These are phyloP conservation scores for Lachancea dasiensis DNA, from an alignment of 805 yeast genomes.

Conservation along the genomic window DNA sequence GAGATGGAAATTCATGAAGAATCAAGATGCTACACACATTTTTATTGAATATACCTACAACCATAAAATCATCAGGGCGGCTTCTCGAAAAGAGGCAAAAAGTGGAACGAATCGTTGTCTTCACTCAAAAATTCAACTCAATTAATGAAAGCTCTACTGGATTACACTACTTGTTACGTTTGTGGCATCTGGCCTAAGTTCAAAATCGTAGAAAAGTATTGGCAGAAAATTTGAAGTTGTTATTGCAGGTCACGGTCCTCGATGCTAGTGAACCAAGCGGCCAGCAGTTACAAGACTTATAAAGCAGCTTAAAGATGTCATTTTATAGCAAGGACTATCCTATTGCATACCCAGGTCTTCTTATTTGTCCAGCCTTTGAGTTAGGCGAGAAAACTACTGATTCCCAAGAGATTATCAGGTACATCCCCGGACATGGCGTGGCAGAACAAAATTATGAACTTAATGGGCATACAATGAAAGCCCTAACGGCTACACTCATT, in stretches of 20 bases:
- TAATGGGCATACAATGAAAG: slow-evolving; percentile 36
- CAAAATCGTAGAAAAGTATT: too few species aligned
- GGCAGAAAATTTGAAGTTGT: too few species aligned
- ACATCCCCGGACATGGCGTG: slow-evolving; percentile 61
- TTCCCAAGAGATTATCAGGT: slow-evolving; percentile 36
- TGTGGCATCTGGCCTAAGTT: too few species aligned
- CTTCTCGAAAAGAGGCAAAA: too few species aligned
- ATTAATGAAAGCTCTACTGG: too few species aligned
- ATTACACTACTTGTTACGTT: too few species aligned
- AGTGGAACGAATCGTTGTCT: too few species aligned
- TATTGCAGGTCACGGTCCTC: too few species aligned
- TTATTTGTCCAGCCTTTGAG: slow-evolving; percentile 53
- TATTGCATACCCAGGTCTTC: slow-evolving; percentile 73
- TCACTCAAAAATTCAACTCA: too few species aligned
- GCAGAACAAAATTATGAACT: slow-evolving; percentile 42
- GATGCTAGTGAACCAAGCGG: too few species aligned
- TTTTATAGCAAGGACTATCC: slow-evolving; percentile 1
- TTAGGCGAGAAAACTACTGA: slow-evolving; percentile 27
- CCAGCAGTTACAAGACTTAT: too few species aligned
- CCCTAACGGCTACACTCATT: slow-evolving; percentile 52
- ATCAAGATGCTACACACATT: slow-evolving; percentile 79
- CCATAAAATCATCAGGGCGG: too few species aligned
- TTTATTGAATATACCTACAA: slow-evolving; percentile 40
- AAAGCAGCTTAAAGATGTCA: not conserved
- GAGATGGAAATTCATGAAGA: slow-evolving; percentile 79